phyloP scores from a whole-genome alignment of 1,284 basidiomycete genomes.

The Cryptococcus sp. region DNA sequence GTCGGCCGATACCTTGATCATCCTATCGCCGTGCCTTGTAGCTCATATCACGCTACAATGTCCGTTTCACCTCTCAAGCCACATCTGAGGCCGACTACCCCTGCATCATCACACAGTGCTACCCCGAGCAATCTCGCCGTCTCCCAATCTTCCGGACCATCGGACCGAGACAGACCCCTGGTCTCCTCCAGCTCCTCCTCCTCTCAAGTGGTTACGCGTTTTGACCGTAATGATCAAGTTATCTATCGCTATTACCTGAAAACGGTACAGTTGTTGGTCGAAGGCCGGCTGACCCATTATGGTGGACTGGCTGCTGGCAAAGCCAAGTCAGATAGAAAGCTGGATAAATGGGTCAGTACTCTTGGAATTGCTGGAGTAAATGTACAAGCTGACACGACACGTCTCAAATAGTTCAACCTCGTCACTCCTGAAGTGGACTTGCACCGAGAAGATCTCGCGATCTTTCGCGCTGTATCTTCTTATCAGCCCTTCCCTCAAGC shows the following conservation, averaged over 20 bases:
- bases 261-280: slow-evolving; percentile 48
- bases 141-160: too few relatives aligned
- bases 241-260: slow-evolving; percentile 51
- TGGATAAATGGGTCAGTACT: slow-evolving; percentile 50
- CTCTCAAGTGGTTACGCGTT: slow-evolving; percentile 20
- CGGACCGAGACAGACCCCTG: too few relatives aligned
- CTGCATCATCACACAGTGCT: too few relatives aligned
- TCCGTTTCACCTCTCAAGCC: too few relatives aligned
- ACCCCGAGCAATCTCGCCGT: too few relatives aligned
- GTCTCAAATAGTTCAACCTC: slow-evolving; percentile 45
- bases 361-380: too few relatives aligned
- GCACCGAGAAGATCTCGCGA: slow-evolving; percentile 44
- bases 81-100: too few relatives aligned
- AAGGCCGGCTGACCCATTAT: slow-evolving; percentile 47
- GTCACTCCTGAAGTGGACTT: slow-evolving; percentile 46
- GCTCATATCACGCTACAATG: too few relatives aligned
- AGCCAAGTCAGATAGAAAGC: slow-evolving; percentile 30
- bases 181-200: slow-evolving; percentile 23
- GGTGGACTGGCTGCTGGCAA: slow-evolving; percentile 11
- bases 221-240: slow-evolving; percentile 45
- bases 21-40: too few relatives aligned
- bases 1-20: too few relatives aligned
- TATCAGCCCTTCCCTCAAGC: slow-evolving; percentile 19
- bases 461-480: slow-evolving; percentile 43
- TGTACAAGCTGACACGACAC: too few relatives aligned